These are phyloP conservation scores for Macrophomina pseudophaseolina DNA, from an alignment of 2,329 filamentous ascomycete genomes.

Conservation along the genomic window DNA sequence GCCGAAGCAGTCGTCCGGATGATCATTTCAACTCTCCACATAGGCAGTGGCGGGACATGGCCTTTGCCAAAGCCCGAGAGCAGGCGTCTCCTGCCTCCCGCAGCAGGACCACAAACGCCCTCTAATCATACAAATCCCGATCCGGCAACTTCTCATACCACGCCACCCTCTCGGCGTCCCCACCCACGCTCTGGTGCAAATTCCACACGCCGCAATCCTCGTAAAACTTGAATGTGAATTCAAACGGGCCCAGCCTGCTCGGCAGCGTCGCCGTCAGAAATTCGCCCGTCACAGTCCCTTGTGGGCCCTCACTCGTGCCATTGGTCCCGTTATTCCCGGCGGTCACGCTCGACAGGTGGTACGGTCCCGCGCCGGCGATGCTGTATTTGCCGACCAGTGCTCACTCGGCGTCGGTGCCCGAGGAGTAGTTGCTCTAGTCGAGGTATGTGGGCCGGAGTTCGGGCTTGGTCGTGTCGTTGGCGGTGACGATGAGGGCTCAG, in stretches of 20 bases:
- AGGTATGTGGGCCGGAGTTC: constrained; percentile 12
- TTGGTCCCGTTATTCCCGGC: no score
- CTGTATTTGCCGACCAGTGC: constrained; percentile 13
- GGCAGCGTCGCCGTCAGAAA: constrained; percentile 10
- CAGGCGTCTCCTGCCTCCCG: no score
- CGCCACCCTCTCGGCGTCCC: not conserved
- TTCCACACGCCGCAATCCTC: constrained; percentile 4
- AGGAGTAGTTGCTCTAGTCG: not conserved
- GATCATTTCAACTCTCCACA: no score
- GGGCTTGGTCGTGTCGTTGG: constrained; percentile 4
- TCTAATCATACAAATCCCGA: constrained; percentile 7
- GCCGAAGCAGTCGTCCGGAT: no score
- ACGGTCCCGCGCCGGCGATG: constrained; percentile 11
- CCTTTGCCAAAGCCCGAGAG: no score
- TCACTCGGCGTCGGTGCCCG: constrained; percentile 15
- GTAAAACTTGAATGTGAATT: constrained; percentile 13
- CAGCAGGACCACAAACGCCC: no score
- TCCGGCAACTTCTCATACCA: constrained; percentile 7
- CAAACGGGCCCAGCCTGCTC: not conserved
- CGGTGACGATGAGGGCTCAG: not conserved
- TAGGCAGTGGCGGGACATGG: no score
- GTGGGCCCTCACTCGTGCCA: not conserved
- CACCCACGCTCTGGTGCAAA: not conserved
- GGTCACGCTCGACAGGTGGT: not conserved
- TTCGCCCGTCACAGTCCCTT: not conserved